Base-by-base conservation (phyloP, 192 early-diverging fungal species). In the Umbelopsis ramanniana region DNA sequence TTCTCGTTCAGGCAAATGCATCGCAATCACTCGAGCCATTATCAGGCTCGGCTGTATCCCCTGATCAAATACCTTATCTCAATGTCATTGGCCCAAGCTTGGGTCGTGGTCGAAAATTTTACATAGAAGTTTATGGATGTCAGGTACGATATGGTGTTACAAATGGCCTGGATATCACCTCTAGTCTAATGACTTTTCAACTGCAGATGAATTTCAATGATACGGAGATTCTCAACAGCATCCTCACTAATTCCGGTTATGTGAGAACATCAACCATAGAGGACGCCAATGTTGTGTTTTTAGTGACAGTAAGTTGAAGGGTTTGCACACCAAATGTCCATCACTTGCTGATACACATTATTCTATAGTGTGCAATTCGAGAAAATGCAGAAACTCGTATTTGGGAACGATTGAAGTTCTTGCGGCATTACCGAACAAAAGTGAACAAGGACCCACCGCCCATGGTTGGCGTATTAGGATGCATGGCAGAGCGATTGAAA, bases 401-500 rank as follows among this genome's bases (percentile, higher is more conserved):
- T 69, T 93, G 91, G 91, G 84, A 80, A 40, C 83, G 91, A 22
- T 72, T 93, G 35, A 72, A 81, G 38, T 79, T 85, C 37, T 76
- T 90, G 40, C 86, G 87, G 60, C 76, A 88, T 47, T 83, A 84
- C n/a, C 82, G 76, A 46, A 82, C 88, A 45, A 88, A 89, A 57
- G 52, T 85, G 6, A 77, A 77, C 50, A 77, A 83, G 12, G 85
- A 84, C 0, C 82, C 79, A n/a, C 79, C 87, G 12, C 91, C 90
- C 0, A 76, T 91, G 72, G 88, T 93, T 22, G 91, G 90, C n/a
- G 91, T 93, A 12, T 77, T 93, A 11, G 91, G 91, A 8, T 93
- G 91, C 75, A 93, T 93, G 91, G 91, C 91, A 4, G 91, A 93
- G 74, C 79, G 91, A 66, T 85, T 93, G 19, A 91, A 91, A 73